phyloP scores from a whole-genome alignment of 2,329 filamentous ascomycete genomes.

The Curvularia sp. region DNA sequence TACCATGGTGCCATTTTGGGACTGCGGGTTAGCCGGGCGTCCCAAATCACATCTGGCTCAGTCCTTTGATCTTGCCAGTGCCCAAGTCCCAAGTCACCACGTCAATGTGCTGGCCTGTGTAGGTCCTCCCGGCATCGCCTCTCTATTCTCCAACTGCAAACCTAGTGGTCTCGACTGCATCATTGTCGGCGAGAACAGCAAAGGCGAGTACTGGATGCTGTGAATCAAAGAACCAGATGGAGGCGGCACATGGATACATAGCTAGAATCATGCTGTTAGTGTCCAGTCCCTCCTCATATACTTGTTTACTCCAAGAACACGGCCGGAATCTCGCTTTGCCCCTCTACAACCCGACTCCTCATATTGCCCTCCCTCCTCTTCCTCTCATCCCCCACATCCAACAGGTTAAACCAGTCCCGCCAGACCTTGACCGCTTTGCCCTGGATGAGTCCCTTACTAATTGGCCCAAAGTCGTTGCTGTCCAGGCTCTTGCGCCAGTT shows the following conservation, averaged over 20 bases:
- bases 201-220: neutral
- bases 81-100: neutral
- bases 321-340: conserved; percentile 31
- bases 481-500: conserved; percentile 76
- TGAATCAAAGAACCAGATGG: neutral
- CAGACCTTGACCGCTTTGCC: conserved; percentile 77
- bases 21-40: neutral
- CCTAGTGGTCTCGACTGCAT: neutral
- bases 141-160: neutral
- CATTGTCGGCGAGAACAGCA: neutral
- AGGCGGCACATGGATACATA: conserved; percentile 12
- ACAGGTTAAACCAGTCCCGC: conserved; percentile 62
- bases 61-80: neutral
- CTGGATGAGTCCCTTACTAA: conserved; percentile 75
- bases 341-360: conserved; percentile 53
- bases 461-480: conserved; percentile 89
- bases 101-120: neutral
- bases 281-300: neutral
- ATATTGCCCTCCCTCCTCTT: conserved; percentile 52
- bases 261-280: neutral
- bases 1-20: neutral
- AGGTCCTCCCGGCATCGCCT: neutral
- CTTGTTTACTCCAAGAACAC: conserved; percentile 31
- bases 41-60: neutral
- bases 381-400: conserved; percentile 60